Base-by-base conservation (phyloP, 2,329 filamentous ascomycete species). In the Fusarium sp. region DNA sequence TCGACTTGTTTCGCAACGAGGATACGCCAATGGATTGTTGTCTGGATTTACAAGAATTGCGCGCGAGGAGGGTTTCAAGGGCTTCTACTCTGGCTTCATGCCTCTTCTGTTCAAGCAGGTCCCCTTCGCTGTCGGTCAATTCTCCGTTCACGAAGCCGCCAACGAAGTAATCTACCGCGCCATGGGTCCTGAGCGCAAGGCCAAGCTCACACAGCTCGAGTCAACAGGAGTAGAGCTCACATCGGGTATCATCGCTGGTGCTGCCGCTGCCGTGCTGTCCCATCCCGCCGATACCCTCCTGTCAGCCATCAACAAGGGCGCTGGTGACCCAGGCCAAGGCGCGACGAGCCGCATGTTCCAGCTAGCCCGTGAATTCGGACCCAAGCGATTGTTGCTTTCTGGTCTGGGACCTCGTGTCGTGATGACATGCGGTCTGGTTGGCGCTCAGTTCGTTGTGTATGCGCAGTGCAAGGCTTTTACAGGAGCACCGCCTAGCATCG, bases 81-180 rank as follows among this genome's bases (percentile, higher is more conserved):
- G 92, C 65, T 95, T 97, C 84, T 97, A 97, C 87, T 94, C 92
- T 69, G 94, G 94, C 71, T 97, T 97, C 82, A 91, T 94, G 53
- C 93, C 93, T 28, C 90, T 95, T 73, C 86, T 94, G 70, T 94
- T 93, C 83, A 94, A 95, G 83, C 93, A 96, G 87, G 91, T 97
- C 57, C 94, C 94, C 19, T 97, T 97, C 84, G 97, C 94, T 72
- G 94, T 97, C 83, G 90, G 93, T 80, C 97, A 97, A 85, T 97
- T 97, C 85, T 93, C 94, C 73, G 94, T 95, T 57, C 96, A 93
- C 85, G 94, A 97, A 84, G 95, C 93, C 76, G 93, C 92, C 74
- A 89, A 92, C 76, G 93, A 97, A 82, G 77, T 87, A 72, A 88
- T 94, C 80, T 97, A 89, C 85, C 84, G 85, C 59, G 62, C 80